These are phyloP conservation scores for Suhomyces anneliseae DNA, from an alignment of 1,139 yeast genomes.

Conservation along the genomic window DNA sequence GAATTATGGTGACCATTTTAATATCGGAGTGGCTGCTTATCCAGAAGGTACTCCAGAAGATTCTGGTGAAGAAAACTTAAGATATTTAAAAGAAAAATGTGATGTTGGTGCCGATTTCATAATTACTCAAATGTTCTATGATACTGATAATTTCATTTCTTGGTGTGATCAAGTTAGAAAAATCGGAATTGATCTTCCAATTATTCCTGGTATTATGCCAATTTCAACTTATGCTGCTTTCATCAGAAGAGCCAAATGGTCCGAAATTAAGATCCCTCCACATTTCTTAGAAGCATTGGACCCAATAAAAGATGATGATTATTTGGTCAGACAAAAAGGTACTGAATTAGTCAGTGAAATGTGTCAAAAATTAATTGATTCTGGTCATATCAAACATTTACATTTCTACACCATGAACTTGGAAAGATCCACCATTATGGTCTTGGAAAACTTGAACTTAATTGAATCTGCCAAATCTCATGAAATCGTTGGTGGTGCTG, in stretches of 20 bases:
- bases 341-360: conserved; percentile 79
- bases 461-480: conserved; percentile 47
- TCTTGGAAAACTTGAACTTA: conserved; percentile 70
- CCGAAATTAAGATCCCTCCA: conserved; percentile 76
- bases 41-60: conserved; percentile 80
- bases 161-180: conserved; percentile 80
- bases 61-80: conserved; percentile 56
- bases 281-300: conserved; percentile 70
- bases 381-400: conserved; percentile 78
- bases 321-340: conserved; percentile 82
- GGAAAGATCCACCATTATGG: conserved; percentile 87
- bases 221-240: conserved; percentile 92
- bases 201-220: conserved; percentile 98
- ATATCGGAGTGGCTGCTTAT: conserved; percentile 75
- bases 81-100: conserved; percentile 77
- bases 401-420: conserved; percentile 97
- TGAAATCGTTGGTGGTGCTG: conserved; percentile 40
- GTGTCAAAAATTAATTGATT: conserved; percentile 71
- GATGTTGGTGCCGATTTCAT: conserved; percentile 94
- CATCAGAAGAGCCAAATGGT: conserved; percentile 92
- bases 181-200: conserved; percentile 79
- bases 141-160: conserved; percentile 74
- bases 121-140: conserved; percentile 91
- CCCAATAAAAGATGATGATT: conserved; percentile 89
- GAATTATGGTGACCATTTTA: conserved; percentile 62